These are phyloP conservation scores for Aspergillus sp. DNA, from an alignment of 2,329 filamentous ascomycete species.

Conservation along the genomic window DNA sequence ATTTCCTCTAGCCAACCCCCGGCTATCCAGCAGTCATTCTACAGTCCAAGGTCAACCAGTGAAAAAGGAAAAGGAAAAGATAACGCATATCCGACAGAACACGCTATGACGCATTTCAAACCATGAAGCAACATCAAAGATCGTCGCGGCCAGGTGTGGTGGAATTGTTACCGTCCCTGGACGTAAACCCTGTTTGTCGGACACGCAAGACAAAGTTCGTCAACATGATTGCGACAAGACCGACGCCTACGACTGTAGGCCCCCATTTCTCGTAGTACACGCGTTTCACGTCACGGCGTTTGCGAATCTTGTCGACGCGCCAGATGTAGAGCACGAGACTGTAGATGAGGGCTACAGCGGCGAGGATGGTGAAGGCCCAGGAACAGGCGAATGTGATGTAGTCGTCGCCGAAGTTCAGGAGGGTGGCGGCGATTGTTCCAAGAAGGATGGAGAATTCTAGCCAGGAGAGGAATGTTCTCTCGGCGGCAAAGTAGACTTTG, in stretches of 20 bases:
- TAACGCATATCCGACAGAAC: not conserved
- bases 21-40: not conserved
- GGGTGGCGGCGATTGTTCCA: conserved; percentile 79
- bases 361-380: conserved; percentile 80
- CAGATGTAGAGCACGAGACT: conserved; percentile 84
- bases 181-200: conserved; percentile 51
- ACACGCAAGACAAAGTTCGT: conserved; percentile 82
- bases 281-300: conserved; percentile 74
- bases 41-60: not conserved
- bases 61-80: not conserved
- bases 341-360: conserved; percentile 78
- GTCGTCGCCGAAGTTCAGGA: conserved; percentile 76
- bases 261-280: conserved; percentile 88
- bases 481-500: conserved; percentile 96
- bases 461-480: conserved; percentile 95
- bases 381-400: conserved; percentile 69
- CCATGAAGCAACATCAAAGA: conserved; percentile 12
- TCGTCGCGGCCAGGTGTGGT: conserved; percentile 17
- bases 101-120: not conserved
- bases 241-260: conserved; percentile 74
- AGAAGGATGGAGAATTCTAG: conserved; percentile 97
- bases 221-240: conserved; percentile 73
- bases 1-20: not conserved
- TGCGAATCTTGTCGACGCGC: conserved; percentile 82
- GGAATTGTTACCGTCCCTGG: conserved; percentile 15